A percentile compares a stretch with the other conserved stretches of the same genome.
Conservation (phyloP, 768 basidiomycete species). For the Calocera cornea region DNA sequence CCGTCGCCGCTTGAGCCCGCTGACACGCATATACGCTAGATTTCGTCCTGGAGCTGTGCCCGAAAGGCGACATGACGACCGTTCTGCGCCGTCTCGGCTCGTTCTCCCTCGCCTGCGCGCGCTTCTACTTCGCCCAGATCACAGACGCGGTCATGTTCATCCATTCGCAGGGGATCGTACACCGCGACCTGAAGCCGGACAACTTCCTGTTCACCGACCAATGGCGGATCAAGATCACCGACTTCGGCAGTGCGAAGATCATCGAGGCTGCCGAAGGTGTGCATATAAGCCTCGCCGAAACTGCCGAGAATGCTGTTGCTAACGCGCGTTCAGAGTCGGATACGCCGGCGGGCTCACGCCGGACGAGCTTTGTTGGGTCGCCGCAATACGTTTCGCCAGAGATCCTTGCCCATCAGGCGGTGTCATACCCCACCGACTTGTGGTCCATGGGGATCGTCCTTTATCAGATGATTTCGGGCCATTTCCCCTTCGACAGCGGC, state of each 20-base stretch:
- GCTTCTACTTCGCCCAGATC: conserved; percentile 81
- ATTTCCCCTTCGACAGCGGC: conserved; percentile 74
- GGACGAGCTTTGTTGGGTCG: conserved; percentile 69
- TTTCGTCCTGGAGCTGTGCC: conserved; percentile 12
- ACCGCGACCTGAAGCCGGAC: conserved; percentile 78
- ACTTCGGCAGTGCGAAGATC: conserved; percentile 83
- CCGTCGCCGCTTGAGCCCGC: background rate
- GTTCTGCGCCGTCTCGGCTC: conserved; percentile 47
- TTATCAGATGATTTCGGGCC: conserved; percentile 84
- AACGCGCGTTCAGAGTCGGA: background rate
- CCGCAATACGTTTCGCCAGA: conserved; percentile 86
- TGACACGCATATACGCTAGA: too few relatives aligned
- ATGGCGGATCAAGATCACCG: conserved; percentile 85
- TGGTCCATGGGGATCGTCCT: conserved; percentile 94
- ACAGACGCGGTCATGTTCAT: conserved; percentile 82
- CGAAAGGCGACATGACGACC: conserved; percentile 12
- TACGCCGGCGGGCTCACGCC: conserved; percentile 24
- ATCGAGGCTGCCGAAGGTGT: conserved; percentile 18
- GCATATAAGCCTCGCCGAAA: too few relatives aligned
- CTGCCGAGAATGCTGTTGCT: too few relatives aligned
- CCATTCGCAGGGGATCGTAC: conserved; percentile 79
- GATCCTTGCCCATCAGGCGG: conserved; percentile 54
- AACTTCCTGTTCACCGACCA: conserved; percentile 81
- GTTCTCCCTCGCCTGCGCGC: conserved; percentile 57
- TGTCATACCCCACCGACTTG: conserved; percentile 62